These are phyloP conservation scores for Podospora anserina DNA, from an alignment of 495 filamentous ascomycete genomes.

Conservation along the genomic window DNA sequence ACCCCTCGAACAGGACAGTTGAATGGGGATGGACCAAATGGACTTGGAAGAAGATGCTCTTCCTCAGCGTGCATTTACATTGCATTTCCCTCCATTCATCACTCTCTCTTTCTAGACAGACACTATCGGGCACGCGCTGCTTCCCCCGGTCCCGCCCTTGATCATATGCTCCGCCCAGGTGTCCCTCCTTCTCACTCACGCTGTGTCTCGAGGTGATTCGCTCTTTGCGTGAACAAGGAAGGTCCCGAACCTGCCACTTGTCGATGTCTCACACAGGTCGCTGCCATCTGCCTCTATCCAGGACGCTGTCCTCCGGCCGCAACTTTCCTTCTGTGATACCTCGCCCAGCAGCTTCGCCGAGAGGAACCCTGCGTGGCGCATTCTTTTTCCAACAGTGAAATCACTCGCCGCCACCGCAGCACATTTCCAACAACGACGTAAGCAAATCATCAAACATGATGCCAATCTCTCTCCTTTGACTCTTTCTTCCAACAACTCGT, in stretches of 20 bases:
- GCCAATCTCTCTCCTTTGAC: background rate
- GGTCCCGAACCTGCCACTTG: constrained; percentile 24
- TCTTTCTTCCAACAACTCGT: background rate
- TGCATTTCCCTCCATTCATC: no score
- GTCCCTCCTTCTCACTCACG: background rate
- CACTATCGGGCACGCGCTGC: constrained; percentile 8
- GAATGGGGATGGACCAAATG: background rate
- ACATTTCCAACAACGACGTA: background rate
- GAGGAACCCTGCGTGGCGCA: background rate
- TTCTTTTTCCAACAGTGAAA: background rate
- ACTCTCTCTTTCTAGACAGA: background rate
- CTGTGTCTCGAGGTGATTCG: background rate
- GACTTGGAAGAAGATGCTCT: no score
- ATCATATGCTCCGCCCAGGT: constrained; percentile 11
- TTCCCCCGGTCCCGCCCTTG: constrained; percentile 7
- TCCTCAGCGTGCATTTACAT: no score
- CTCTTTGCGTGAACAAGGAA: background rate
- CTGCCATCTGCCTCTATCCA: constrained; percentile 25
- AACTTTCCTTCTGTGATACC: constrained; percentile 22
- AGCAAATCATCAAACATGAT: background rate
- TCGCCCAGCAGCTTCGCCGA: constrained; percentile 13
- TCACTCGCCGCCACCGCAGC: background rate
- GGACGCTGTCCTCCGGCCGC: constrained; percentile 20
- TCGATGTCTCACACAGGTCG: constrained; percentile 32
- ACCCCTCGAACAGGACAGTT: background rate